A percentile compares a stretch with the other conserved stretches of the same genome.
Conservation (phyloP, 495 filamentous ascomycete genomes). For the Parathielavia appendiculata region DNA sequence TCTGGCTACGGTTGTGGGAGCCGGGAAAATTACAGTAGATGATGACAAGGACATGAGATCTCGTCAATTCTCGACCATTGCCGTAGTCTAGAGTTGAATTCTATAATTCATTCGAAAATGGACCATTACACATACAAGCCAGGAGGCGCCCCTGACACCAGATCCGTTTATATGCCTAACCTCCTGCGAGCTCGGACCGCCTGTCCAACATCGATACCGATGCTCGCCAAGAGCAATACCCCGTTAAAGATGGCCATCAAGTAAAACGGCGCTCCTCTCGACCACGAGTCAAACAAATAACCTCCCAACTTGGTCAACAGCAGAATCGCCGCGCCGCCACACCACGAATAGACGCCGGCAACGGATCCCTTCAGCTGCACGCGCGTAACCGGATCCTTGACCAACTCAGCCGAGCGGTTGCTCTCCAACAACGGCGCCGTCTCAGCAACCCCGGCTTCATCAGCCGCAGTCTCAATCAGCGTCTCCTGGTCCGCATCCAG, state of each 20-base stretch:
- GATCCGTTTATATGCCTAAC: too few relatives aligned
- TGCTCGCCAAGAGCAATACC: slow-evolving; percentile 55
- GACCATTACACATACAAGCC: neutral
- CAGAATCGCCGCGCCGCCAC: slow-evolving; percentile 86
- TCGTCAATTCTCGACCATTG: too few relatives aligned
- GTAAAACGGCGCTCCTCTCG: slow-evolving; percentile 76
- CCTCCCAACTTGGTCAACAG: slow-evolving; percentile 92
- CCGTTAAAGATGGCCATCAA: slow-evolving; percentile 88
- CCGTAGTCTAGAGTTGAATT: too few relatives aligned
- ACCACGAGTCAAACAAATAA: slow-evolving; percentile 66
- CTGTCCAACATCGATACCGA: slow-evolving; percentile 38
- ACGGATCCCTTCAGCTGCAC: slow-evolving; percentile 82
- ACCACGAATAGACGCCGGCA: slow-evolving; percentile 86
- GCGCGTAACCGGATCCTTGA: slow-evolving; percentile 33
- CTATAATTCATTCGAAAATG: neutral
- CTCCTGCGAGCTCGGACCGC: slow-evolving; percentile 7
- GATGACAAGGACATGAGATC: too few relatives aligned
- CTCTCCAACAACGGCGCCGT: slow-evolving; percentile 34
- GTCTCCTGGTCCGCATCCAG: slow-evolving; percentile 27
- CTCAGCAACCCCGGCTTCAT: slow-evolving; percentile 16
- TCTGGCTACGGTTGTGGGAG: too few relatives aligned
- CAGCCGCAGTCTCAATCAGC: slow-evolving; percentile 21
- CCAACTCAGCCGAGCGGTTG: slow-evolving; percentile 1
- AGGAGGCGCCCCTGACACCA: neutral
- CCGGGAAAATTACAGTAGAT: too few relatives aligned